Evolutionary conservation across 805 yeast species (phyloP).

Genomic region (Cyberlindnera americana): DNA sequence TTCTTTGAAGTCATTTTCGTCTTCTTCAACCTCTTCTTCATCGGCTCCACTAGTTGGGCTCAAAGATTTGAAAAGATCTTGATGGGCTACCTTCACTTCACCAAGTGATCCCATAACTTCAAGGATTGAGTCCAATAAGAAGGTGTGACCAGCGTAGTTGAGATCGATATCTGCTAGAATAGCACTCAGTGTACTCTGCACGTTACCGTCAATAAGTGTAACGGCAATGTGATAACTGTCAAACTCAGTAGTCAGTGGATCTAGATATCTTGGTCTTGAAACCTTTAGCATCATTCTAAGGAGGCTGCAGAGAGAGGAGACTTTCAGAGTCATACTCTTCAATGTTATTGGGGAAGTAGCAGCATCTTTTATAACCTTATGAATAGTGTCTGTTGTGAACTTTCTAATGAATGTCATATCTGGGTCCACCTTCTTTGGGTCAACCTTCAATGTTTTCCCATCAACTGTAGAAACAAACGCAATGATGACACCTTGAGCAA

Average conservation of each 20-base stretch:
- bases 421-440: slow-evolving; percentile 54
- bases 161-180: slow-evolving; percentile 67
- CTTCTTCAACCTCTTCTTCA: slow-evolving; percentile 53
- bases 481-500: slow-evolving; percentile 58
- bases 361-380: slow-evolving; percentile 58
- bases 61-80: slow-evolving; percentile 50
- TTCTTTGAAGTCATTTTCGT: slow-evolving; percentile 55
- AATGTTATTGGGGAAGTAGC: slow-evolving; percentile 34
- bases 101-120: slow-evolving; percentile 58
- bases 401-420: slow-evolving; percentile 72
- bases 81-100: slow-evolving; percentile 51
- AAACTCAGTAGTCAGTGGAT: slow-evolving; percentile 38
- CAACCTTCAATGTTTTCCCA: slow-evolving; percentile 28
- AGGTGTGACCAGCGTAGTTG: slow-evolving; percentile 64
- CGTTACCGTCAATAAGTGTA: slow-evolving; percentile 63
- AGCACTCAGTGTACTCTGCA: slow-evolving; percentile 53
- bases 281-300: slow-evolving; percentile 27
- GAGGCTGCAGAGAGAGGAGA: slow-evolving; percentile 36
- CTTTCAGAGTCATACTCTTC: slow-evolving; percentile 48
- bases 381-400: slow-evolving; percentile 65
- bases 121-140: slow-evolving; percentile 54
- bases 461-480: slow-evolving; percentile 61
- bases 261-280: slow-evolving; percentile 18
- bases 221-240: slow-evolving; percentile 66
- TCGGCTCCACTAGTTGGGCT: slow-evolving; percentile 38